Conservation (phyloP, 2,329 filamentous ascomycete species). For the Microcyclosporella mali region DNA sequence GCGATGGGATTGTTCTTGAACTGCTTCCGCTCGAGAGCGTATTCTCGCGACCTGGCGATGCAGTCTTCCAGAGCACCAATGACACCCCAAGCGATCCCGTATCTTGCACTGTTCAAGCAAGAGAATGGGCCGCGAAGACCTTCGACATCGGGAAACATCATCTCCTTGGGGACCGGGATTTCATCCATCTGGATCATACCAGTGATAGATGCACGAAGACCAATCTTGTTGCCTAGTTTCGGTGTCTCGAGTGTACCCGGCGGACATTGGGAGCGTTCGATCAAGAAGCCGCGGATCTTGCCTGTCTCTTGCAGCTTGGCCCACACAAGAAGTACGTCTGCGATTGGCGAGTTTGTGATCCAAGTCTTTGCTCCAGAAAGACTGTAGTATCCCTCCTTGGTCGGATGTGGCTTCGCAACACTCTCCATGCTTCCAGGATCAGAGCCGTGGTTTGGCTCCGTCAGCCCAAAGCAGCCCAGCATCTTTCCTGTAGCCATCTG, state of each 20-base stretch:
- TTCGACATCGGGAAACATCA: constrained; percentile 90
- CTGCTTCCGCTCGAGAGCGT: constrained; percentile 88
- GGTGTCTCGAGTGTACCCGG: constrained; percentile 87
- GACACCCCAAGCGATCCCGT: constrained; percentile 88
- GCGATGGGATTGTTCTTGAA: constrained; percentile 94
- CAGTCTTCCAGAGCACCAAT: constrained; percentile 94
- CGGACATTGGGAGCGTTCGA: constrained; percentile 80
- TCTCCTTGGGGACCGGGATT: constrained; percentile 78
- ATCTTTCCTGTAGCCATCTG: constrained; percentile 75
- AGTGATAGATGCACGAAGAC: constrained; percentile 84
- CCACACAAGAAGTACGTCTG: constrained; percentile 82
- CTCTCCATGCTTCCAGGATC: constrained; percentile 91
- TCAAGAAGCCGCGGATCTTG: constrained; percentile 87
- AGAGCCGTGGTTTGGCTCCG: constrained; percentile 87
- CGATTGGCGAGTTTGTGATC: constrained; percentile 92
- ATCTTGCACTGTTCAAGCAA: constrained; percentile 87
- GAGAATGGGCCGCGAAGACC: constrained; percentile 84
- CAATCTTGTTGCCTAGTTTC: constrained; percentile 89
- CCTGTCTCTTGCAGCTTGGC: constrained; percentile 85
- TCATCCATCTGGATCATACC: constrained; percentile 97
- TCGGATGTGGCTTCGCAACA: constrained; percentile 73
- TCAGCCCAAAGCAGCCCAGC: constrained; percentile 80
- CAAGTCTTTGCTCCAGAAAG: constrained; percentile 83
- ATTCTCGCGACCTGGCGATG: constrained; percentile 70
- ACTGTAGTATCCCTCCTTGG: constrained; percentile 73